Percentiles rank a stretch among this genome's conserved stretches.
Evolutionary conservation across 140 eudicot species (phyloP).

Genomic region (Senecio squalidus): DNA sequence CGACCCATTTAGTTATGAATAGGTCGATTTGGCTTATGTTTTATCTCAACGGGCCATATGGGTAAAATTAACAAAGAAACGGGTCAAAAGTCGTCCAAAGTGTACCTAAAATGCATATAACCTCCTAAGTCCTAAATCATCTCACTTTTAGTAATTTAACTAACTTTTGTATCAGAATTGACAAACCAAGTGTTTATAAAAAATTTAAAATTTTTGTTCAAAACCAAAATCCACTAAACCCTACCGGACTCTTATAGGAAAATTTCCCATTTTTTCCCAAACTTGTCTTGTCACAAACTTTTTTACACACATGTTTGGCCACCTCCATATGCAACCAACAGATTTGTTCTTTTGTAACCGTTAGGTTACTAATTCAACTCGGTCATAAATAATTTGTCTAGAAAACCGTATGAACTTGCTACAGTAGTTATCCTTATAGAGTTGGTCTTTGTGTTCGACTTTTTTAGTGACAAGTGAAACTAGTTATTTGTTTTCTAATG

Average conservation of each 20-base stretch:
- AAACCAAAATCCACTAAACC: too few relatives aligned
- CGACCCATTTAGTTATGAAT: background rate
- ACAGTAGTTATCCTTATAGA: background rate
- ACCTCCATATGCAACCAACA: too few relatives aligned
- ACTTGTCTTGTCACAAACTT: too few relatives aligned
- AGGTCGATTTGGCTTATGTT: background rate
- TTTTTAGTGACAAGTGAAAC: constrained; percentile 2
- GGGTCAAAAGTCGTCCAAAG: background rate
- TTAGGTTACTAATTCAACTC: background rate
- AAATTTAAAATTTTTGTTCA: too few relatives aligned
- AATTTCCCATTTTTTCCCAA: too few relatives aligned
- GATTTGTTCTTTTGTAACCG: too few relatives aligned
- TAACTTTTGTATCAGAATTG: too few relatives aligned
- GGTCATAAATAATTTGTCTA: background rate
- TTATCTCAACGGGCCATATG: background rate
- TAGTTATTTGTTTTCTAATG: background rate
- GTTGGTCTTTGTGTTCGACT: background rate
- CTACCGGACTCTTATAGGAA: too few relatives aligned
- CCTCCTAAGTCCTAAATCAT: too few relatives aligned
- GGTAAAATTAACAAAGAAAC: background rate
- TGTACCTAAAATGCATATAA: background rate
- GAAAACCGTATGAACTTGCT: background rate
- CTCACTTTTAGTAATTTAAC: too few relatives aligned
- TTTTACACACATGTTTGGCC: too few relatives aligned
- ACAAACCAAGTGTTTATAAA: background rate